Evolutionary conservation across 2,329 filamentous ascomycete species (phyloP).

Genomic region (Lachnellula willkommii): DNA sequence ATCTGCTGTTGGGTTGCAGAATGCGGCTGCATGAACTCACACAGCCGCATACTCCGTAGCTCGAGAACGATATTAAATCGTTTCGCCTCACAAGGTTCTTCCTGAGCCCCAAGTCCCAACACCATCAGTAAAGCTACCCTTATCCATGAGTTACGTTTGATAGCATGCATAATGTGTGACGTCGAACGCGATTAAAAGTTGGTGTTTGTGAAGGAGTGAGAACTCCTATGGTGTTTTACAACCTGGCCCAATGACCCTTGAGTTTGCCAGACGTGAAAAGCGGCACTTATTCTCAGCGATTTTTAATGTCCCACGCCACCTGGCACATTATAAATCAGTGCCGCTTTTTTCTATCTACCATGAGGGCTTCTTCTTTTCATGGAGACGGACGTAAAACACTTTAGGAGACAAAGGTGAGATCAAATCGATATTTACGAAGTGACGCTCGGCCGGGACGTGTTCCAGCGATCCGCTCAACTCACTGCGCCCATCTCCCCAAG

Average conservation of each 20-base stretch:
- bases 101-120: not conserved
- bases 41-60: not conserved
- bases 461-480: not conserved
- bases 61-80: not conserved
- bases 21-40: not conserved
- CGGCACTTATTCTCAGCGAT: too few relatives aligned
- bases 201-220: not conserved
- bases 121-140: not conserved
- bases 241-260: too few relatives aligned
- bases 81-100: not conserved
- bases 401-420: not conserved
- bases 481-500: not conserved
- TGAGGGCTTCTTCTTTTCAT: too few relatives aligned
- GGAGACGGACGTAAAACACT: too few relatives aligned
- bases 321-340: too few relatives aligned
- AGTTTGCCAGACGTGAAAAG: too few relatives aligned
- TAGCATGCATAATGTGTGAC: not conserved
- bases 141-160: too few relatives aligned
- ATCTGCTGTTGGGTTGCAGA: not conserved
- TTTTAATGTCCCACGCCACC: too few relatives aligned
- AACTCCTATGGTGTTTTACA: not conserved
- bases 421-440: not conserved
- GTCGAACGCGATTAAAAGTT: not conserved
- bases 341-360: too few relatives aligned
- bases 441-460: not conserved